Evolutionary conservation across 352 stramenopile genomes (phyloP), one percentile per base, ranked within the genome.

Genomic region (Phytophthora uliginosa): DNA sequence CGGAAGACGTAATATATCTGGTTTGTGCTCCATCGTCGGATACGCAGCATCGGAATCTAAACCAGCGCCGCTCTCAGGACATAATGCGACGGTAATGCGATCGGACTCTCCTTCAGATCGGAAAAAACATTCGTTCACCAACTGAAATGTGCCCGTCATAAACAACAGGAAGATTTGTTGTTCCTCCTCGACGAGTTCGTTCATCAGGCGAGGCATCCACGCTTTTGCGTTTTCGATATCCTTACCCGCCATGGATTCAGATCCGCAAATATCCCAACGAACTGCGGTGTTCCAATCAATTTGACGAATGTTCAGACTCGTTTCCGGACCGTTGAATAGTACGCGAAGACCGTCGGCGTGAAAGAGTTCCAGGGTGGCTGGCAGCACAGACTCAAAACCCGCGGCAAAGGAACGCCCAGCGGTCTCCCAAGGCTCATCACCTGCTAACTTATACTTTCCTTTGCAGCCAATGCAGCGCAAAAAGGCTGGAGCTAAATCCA

Each of bases 401-500:
- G 71, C 75, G 15, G 69, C 63, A 70, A 94, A 94, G 24, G 70
- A 76, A 3, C 63, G 57, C 5, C 74, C 78, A 24, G 58, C 64
- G 17, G 31, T 66, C n/a, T 69, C 45, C 74, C 71, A 85, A 36
- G 20, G 20, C 47, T 74, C 58, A 63, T 81, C 70, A 31, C n/a
- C 18, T 4, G 40, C 20, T 36, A 68, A 63, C 66, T 38, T 55
- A 56, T 71, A 69, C 34, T 66, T 77, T n/a, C 69, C 67, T 55
- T 74, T 71, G 52, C 75, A 66, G 67, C 73, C 60, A 3, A 83
- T 69, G 40, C 78, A 83, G 4, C 71, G 71, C 33, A 94, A 74
- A 59, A 92, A 94, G 9, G 58, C n/a, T 15, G 73, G 73, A 17
- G 78, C 80, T 22, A 92, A 90, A 59, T 92, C 81, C 15, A 92